phyloP scores from a whole-genome alignment of 148 eudicot species.

The Diospyros lotus region DNA sequence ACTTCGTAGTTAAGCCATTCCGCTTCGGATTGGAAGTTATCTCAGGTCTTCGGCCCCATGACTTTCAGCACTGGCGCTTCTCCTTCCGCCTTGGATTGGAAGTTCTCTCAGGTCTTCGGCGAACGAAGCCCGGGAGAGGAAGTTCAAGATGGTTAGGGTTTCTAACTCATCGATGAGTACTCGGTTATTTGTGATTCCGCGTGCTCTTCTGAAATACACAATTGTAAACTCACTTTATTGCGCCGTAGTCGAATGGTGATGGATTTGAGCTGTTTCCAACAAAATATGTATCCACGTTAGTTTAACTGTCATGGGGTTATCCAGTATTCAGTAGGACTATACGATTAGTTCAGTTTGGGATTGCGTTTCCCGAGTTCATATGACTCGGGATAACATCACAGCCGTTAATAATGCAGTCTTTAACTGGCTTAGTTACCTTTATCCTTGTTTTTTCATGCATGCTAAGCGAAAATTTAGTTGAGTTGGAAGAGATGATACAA shows the following conservation, averaged over 20 bases:
- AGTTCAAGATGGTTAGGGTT: conserved; percentile 20
- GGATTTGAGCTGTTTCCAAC: not conserved
- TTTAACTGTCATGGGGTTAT: not conserved
- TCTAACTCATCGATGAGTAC: not conserved
- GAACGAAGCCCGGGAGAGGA: conserved; percentile 29
- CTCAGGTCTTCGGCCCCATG: not conserved
- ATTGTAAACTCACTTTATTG: not conserved
- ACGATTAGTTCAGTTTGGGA: not conserved
- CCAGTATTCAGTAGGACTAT: not conserved
- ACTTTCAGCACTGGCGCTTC: conserved; percentile 14
- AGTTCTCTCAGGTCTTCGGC: conserved; percentile 36
- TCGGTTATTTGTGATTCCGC: too few relatives aligned
- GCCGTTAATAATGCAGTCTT: too few relatives aligned
- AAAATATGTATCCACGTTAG: not conserved
- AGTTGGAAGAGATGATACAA: too few relatives aligned
- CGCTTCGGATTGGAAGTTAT: too few relatives aligned
- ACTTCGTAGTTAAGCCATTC: not conserved
- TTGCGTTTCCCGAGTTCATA: not conserved
- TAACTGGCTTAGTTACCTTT: too few relatives aligned
- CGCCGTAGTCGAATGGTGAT: not conserved
- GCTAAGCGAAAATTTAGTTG: too few relatives aligned
- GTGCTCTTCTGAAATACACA: not conserved
- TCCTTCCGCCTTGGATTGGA: conserved; percentile 24
- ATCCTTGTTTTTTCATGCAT: too few relatives aligned
- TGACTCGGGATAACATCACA: not conserved